Conservation (phyloP, 805 yeast genomes). For the Nakazawaea pomicola region DNA sequence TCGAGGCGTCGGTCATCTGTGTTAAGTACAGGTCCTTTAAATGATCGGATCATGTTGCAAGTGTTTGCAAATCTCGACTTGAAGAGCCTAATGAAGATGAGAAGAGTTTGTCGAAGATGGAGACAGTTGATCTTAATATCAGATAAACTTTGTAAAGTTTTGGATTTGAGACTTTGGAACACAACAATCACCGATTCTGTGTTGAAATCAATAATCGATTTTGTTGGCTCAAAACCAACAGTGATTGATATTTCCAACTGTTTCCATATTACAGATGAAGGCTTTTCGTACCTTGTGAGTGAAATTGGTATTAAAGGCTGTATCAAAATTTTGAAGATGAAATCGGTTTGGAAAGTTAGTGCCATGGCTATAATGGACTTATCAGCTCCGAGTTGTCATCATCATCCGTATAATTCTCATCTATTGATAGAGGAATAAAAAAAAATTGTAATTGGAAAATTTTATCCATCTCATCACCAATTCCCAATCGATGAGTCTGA, state of each 20-base stretch:
- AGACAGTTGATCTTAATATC: slow-evolving; percentile 57
- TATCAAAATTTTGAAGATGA: slow-evolving; percentile 52
- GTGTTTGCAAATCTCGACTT: slow-evolving; percentile 50
- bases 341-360: slow-evolving; percentile 70
- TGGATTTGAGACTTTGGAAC: slow-evolving; percentile 62
- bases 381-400: slow-evolving; percentile 57
- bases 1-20: slow-evolving; percentile 52
- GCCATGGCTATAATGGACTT: slow-evolving; percentile 82
- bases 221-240: slow-evolving; percentile 66
- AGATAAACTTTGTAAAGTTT: slow-evolving; percentile 40
- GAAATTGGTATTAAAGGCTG: slow-evolving; percentile 65
- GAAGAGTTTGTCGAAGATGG: slow-evolving; percentile 63
- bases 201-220: slow-evolving; percentile 54
- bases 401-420: too few species aligned
- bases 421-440: too few species aligned
- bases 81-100: slow-evolving; percentile 54
- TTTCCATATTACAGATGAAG: slow-evolving; percentile 72
- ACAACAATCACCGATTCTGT: slow-evolving; percentile 55
- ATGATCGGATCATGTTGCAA: slow-evolving; percentile 52
- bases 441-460: too few species aligned
- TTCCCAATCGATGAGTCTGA: too few species aligned
- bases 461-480: too few species aligned
- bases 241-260: slow-evolving; percentile 63
- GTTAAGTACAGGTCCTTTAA: slow-evolving; percentile 51
- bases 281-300: slow-evolving; percentile 65